Percentiles rank a stretch among this genome's conserved stretches.
phyloP scores from a whole-genome alignment of 805 yeast genomes.

The Isabelozyma pseudorhagii region DNA sequence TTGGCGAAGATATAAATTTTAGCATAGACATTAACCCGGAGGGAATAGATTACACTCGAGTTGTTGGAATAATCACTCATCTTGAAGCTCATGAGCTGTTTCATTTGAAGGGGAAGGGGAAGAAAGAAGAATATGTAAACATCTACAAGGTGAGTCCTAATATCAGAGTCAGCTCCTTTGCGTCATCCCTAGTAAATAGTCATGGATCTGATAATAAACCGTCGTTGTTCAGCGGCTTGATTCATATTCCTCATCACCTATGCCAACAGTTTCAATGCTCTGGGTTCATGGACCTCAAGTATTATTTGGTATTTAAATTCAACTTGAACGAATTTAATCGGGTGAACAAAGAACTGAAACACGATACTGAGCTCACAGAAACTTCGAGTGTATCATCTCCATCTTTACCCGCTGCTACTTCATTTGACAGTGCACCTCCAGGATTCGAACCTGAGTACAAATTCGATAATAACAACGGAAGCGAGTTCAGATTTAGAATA shows the following conservation, averaged over 20 bases:
- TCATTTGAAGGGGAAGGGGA: slow-evolving; percentile 16
- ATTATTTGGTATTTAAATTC: slow-evolving; percentile 34
- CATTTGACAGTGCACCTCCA: neutral
- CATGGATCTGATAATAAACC: slow-evolving; percentile 3
- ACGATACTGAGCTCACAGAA: neutral
- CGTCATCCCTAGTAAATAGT: slow-evolving; percentile 19
- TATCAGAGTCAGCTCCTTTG: slow-evolving; percentile 30
- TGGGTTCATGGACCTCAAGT: slow-evolving; percentile 32
- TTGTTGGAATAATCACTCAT: slow-evolving; percentile 31
- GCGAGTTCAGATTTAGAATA: slow-evolving; percentile 25
- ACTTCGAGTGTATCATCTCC: neutral
- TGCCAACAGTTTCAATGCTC: slow-evolving; percentile 36
- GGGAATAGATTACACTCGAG: slow-evolving; percentile 12
- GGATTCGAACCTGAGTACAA: slow-evolving; percentile 11
- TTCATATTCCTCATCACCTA: slow-evolving; percentile 29
- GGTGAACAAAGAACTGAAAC: slow-evolving; percentile 1
- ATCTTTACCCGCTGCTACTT: neutral
- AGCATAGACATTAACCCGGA: slow-evolving; percentile 23
- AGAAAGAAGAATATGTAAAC: slow-evolving; percentile 15
- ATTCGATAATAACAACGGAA: slow-evolving; percentile 19
- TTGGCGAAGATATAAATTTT: slow-evolving; percentile 38
- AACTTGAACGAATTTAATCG: slow-evolving; percentile 26
- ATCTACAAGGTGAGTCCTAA: slow-evolving; percentile 33
- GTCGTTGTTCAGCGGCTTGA: slow-evolving; percentile 17
- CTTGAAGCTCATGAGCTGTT: slow-evolving; percentile 40